Percentiles rank a stretch among this genome's conserved stretches.
phyloP scores from a whole-genome alignment of 768 basidiomycete genomes.

The Hydnomerulius pinastri region DNA sequence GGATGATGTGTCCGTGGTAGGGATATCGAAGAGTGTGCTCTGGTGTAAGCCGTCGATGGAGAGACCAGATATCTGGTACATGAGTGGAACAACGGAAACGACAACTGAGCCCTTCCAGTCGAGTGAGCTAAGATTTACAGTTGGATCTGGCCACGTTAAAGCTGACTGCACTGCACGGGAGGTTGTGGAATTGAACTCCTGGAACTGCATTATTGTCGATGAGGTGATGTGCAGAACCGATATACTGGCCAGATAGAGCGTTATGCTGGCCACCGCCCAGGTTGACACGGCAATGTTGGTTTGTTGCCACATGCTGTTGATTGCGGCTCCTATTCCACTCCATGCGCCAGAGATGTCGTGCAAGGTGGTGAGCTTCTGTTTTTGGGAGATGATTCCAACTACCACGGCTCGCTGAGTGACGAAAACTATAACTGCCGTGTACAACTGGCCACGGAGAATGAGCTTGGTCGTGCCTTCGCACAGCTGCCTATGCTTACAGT shows the following conservation, averaged over 20 bases:
- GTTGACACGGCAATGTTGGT: constrained; percentile 12
- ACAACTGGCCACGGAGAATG: constrained; percentile 5
- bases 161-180: neutral
- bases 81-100: neutral
- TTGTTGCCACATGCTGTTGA: constrained; percentile 15
- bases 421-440: constrained; percentile 8
- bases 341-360: constrained; percentile 18
- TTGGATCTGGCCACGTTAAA: constrained; percentile 1
- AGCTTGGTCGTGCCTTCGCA: neutral
- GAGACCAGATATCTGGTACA: neutral
- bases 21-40: constrained; percentile 15
- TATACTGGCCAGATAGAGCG: constrained; percentile 14
- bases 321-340: constrained; percentile 18
- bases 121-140: neutral
- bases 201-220: constrained; percentile 13
- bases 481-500: neutral
- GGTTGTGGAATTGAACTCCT: constrained; percentile 10
- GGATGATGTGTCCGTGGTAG: neutral
- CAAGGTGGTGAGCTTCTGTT: constrained; percentile 12
- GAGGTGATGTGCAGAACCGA: constrained; percentile 19
- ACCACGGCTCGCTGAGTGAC: constrained; percentile 14
- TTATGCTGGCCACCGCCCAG: constrained; percentile 1
- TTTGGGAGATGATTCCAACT: constrained; percentile 1
- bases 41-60: constrained; percentile 6
- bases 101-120: neutral